Evolutionary conservation across 2,329 filamentous ascomycete species (phyloP).

Genomic region (Phaeophleospora eucalypticola): DNA sequence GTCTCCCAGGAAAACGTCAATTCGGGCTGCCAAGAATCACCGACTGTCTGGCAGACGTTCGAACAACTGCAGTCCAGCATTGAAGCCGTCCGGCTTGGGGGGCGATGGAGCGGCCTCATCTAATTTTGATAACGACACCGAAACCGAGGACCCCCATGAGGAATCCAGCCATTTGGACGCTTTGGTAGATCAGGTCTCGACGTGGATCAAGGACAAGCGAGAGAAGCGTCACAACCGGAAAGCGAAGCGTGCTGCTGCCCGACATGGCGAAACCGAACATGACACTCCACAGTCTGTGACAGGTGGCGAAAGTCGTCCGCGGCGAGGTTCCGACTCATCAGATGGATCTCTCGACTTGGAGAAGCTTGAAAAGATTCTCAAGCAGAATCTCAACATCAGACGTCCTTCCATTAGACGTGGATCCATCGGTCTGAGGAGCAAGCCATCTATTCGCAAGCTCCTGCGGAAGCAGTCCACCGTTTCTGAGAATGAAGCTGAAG

Average conservation of each 20-base stretch:
- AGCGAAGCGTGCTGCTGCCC: conserved; percentile 13
- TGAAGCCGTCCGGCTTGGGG: conserved; percentile 16
- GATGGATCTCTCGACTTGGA: conserved; percentile 58
- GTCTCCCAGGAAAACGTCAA: conserved; percentile 33
- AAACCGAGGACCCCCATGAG: conserved; percentile 10
- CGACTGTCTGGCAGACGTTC: conserved; percentile 43
- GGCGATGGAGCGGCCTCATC: conserved; percentile 8
- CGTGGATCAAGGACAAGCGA: conserved; percentile 82
- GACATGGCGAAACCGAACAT: conserved; percentile 3
- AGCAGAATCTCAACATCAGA: conserved; percentile 50
- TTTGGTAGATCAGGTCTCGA: conserved; percentile 60
- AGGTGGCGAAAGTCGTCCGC: conserved; percentile 3
- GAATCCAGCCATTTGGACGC: conserved; percentile 20
- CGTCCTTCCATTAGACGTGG: conserved; percentile 17
- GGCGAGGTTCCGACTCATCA: conserved; percentile 20
- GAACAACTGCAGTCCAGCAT: conserved; percentile 16
- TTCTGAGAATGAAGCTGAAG: conserved; percentile 84
- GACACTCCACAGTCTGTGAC: conserved; percentile 2
- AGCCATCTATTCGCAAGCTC: conserved; percentile 27
- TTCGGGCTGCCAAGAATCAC: conserved; percentile 36
- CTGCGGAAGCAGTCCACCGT: conserved; percentile 46
- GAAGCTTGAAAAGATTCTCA: conserved; percentile 73
- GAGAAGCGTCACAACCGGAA: conserved; percentile 56
- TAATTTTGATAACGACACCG: background rate
- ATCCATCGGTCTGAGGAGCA: conserved; percentile 18